Base-by-base conservation (phyloP, 352 stramenopile genomes). In the Phytophthora cactorum region DNA sequence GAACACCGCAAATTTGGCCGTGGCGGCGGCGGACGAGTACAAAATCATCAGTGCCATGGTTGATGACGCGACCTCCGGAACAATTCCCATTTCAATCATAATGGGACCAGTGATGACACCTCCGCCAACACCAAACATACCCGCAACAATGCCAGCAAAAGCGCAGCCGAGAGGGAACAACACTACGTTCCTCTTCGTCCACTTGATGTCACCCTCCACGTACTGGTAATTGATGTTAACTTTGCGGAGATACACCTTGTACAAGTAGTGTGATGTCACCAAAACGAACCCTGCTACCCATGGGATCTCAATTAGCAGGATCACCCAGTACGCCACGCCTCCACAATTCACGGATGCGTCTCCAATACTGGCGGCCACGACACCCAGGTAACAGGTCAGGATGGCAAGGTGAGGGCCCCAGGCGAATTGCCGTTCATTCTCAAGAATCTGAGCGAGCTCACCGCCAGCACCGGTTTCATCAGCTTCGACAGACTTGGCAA, bases 71-170 rank as follows among this genome's bases (percentile, higher is more conserved):
- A 89, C 82, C 46, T 86, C 73, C 0, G 82, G 78, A 4, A 84
- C 50, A 32, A 91, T 76, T 9, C 79, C 81, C 63, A 86, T 58
- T 55, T 89, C 81, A 17, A 91, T 74, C 75, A 89, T 77, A 17
- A 91, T 63, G 3, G 81, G 83, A 1, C 83, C 79, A 9, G 77
- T 81, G 58, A 91, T 77, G 64, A 88, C 79, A 27, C 69, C 79
- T 17, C 74, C 81, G 28, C 79, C 81, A 34, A 89, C 72, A 58
- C 77, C 81, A 45, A 90, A 78, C 45, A 87, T 68, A 2, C 67
- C 75, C 3, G 79, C 77, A 11, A 84, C 66, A n/a, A 88, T 63
- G 8, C 79, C 22, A 22, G 72, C 77, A 25, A 74, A 11, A 4
- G 78, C 59, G 29, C 71, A 83, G 8, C 55, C 60, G 5, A 80